A percentile compares a stretch with the other conserved stretches of the same genome.
These are phyloP conservation scores for Lentinula lateritia DNA, from an alignment of 768 basidiomycete species.

Conservation along the genomic window DNA sequence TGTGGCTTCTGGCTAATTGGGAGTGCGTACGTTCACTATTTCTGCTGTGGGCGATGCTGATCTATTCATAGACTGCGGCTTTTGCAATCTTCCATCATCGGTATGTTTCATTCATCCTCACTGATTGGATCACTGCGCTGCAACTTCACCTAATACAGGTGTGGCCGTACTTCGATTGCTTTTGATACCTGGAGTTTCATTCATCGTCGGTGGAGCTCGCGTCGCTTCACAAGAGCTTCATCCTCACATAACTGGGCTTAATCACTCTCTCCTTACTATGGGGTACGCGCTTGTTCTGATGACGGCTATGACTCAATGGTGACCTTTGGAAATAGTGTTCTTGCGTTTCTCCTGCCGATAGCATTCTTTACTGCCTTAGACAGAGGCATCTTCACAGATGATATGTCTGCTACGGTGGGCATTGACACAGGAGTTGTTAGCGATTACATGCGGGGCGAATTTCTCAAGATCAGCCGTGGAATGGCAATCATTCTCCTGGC, in stretches of 20 bases:
- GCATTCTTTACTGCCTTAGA: constrained; percentile 38
- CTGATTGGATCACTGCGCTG: no score
- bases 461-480: constrained; percentile 40
- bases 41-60: neutral
- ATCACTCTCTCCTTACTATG: constrained; percentile 36
- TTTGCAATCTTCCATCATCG: constrained; percentile 40
- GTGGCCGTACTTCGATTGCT: constrained; percentile 40
- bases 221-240: constrained; percentile 38
- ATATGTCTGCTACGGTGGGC: neutral
- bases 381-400: constrained; percentile 13
- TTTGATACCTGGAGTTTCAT: constrained; percentile 38
- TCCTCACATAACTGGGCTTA: constrained; percentile 33
- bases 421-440: constrained; percentile 13
- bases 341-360: constrained; percentile 36
- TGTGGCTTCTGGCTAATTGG: constrained; percentile 41
- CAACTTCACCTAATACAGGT: constrained; percentile 18
- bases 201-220: constrained; percentile 35
- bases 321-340: constrained; percentile 22
- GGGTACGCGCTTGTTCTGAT: constrained; percentile 23
- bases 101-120: constrained; percentile 11
- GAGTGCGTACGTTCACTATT: constrained; percentile 25
- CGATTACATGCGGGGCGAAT: constrained; percentile 22
- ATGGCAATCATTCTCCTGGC: constrained; percentile 34
- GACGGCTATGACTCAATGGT: neutral
- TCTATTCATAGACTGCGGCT: constrained; percentile 28